A percentile compares a stretch with the other conserved stretches of the same genome.
phyloP scores from a whole-genome alignment of 768 basidiomycete species.

The Butyriboletus loyo region DNA sequence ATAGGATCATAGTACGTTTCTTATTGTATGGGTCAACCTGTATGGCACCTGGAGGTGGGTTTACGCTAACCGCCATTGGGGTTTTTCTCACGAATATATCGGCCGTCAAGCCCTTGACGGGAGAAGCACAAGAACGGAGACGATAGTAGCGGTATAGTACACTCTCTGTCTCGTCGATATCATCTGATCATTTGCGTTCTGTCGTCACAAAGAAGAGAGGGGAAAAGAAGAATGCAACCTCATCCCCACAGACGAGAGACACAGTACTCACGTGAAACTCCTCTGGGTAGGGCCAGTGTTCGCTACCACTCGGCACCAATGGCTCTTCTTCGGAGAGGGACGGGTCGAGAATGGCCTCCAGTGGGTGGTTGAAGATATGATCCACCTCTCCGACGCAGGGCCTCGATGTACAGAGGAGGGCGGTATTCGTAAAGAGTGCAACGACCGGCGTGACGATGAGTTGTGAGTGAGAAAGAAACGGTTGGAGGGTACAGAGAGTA shows the following conservation, averaged over 20 bases:
- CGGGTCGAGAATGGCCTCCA: constrained; percentile 71
- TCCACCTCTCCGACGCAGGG: constrained; percentile 71
- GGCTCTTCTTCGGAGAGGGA: constrained; percentile 36
- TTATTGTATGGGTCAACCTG: background rate
- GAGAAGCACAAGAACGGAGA: constrained; percentile 72
- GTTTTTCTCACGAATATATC: constrained; percentile 77
- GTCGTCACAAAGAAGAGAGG: background rate
- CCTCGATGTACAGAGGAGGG: constrained; percentile 47
- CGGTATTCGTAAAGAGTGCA: constrained; percentile 56
- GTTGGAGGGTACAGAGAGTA: constrained; percentile 58
- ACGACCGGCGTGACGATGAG: constrained; percentile 80
- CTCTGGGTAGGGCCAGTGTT: constrained; percentile 78
- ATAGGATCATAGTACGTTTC: constrained; percentile 28
- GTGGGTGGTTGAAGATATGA: constrained; percentile 74
- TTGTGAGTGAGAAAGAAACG: constrained; percentile 63
- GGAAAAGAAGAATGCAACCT: background rate
- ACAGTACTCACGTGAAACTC: constrained; percentile 60
- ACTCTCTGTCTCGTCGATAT: constrained; percentile 46
- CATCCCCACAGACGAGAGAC: background rate
- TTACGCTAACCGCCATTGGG: no score
- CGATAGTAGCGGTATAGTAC: constrained; percentile 78
- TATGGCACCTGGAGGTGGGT: no score
- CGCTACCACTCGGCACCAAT: constrained; percentile 56
- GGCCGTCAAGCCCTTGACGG: constrained; percentile 80
- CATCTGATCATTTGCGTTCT: constrained; percentile 55